Base-by-base conservation (phyloP, 345 rosid genomes). In the Moricandia moricandioides region DNA sequence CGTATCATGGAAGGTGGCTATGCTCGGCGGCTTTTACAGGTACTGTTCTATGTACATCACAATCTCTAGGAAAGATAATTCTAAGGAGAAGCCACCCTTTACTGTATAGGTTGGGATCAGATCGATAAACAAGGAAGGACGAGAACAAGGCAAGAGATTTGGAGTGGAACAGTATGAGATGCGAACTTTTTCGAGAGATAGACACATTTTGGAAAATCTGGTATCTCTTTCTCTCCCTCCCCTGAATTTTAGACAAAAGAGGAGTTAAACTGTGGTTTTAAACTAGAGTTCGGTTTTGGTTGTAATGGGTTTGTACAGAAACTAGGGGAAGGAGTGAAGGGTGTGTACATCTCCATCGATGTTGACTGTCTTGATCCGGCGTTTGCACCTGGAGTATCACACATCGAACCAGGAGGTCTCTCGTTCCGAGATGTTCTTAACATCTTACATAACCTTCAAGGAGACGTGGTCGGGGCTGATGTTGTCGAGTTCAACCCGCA, bases 361-460 rank as follows among this genome's bases (percentile, higher is more conserved):
- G 93, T 95, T 77, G 97, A 95, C 84, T 87, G 97, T 80, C 97
- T 95, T 1, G 99, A 95, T 79, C 99, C 99, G 2, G 98, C 98
- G 17, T 95, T 95, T 70, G 98, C 99, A 43, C 99, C 98, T 0
- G 99, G 99, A 9, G 99, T 95, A 71, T 95, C 99, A 6, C 97
- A 95, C 80, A 90, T 95, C 2, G 99, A 95, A 81, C 97, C 99
- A 3, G 99, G 99, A 24, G 99, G 98, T 57, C 98, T 95, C 66
- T 86, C 96, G 31, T 95, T 95, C 82, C 90, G 97, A 3, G 97
- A 95, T 4, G 91, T 92, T 61, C 92, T 92, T 58, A 88, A 95
- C 84, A 95, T 92, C 67, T 87, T 92, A 56, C 96, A 95, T 81
- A 89, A 89, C 79, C 91, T 92, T 54, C 76, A 90, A 76, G 97